These are phyloP conservation scores for Phytophthora syringae DNA, from an alignment of 352 stramenopile species.

Conservation along the genomic window DNA sequence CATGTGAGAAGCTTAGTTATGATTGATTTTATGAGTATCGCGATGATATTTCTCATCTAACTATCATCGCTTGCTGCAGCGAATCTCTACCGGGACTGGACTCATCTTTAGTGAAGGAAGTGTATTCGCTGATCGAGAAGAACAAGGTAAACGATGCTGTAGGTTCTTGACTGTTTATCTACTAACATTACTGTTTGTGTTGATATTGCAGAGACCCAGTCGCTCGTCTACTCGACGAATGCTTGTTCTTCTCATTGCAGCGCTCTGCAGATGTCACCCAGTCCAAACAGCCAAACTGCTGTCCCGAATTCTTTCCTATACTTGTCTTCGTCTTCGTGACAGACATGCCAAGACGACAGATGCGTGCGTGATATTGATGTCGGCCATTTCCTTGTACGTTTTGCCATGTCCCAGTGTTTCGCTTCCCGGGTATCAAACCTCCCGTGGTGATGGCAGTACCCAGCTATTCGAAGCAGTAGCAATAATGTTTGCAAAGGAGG, in stretches of 20 bases:
- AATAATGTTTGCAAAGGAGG: constrained; percentile 44
- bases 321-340: constrained; percentile 59
- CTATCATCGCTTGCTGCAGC: constrained; percentile 24
- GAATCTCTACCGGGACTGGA: constrained; percentile 47
- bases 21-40: neutral
- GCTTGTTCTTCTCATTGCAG: constrained; percentile 64
- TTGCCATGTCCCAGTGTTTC: constrained; percentile 30
- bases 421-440: constrained; percentile 5
- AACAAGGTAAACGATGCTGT: constrained; percentile 51
- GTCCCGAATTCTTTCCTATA: constrained; percentile 51
- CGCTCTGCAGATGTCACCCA: constrained; percentile 59
- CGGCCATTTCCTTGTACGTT: constrained; percentile 55
- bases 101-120: constrained; percentile 41
- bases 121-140: constrained; percentile 58
- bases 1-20: constrained; percentile 34
- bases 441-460: constrained; percentile 3
- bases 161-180: neutral
- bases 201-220: constrained; percentile 38
- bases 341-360: constrained; percentile 61
- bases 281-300: constrained; percentile 40
- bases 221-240: constrained; percentile 63
- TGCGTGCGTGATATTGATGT: constrained; percentile 60
- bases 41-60: neutral
- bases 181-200: neutral
- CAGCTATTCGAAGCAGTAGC: constrained; percentile 44